Base-by-base conservation (phyloP, 2,329 filamentous ascomycete species). In the Parastagonospora nodorum region DNA sequence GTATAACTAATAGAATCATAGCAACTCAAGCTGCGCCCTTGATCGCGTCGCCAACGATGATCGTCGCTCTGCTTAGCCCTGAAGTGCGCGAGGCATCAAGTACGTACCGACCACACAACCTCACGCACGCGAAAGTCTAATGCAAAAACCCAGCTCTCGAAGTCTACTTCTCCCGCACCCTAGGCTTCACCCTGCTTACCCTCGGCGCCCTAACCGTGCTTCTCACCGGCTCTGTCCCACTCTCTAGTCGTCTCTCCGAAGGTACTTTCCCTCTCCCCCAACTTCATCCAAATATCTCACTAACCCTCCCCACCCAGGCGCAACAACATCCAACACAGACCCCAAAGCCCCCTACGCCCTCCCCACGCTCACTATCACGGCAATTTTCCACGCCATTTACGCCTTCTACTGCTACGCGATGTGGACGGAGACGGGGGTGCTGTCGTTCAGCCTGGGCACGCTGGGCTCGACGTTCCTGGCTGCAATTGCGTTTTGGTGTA, bases 91-190 rank as follows among this genome's bases (percentile, higher is more conserved):
- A 81, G 57, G 74, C 80, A 47, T 80, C 81, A 48, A 73, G 82
- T 86, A 74, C 54, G 77, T 57, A 45, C 10, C 7, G n/a, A 8
- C 10, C 35, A 30, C 1, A 10, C 14, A 29, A 38, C 2, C 16
- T 12, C 10, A 16, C 4, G 19, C 19, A 24, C 3, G 19, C 8
- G 9, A 16, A 14, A 10, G n/a, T 27, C 35, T 53, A 55, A 57
- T 29, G 43, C 4, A 0, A 6, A 2, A 36, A 24, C 42, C 12
- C 58, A 84, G 85, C 75, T 19, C 78, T 90, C 29, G 88, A 92
- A 72, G 75, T 83, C 48, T 93, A 93, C 79, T 86, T 92, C 70
- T 85, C 85, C 44, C 87, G 89, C 36, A 84, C 82, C 27, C 80
- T 91, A 1, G 89, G 88, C 56, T 77, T 92, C 49, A 77, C 85